Base-by-base conservation (phyloP, 2,329 filamentous ascomycete species). In the Orbilia javanica region DNA sequence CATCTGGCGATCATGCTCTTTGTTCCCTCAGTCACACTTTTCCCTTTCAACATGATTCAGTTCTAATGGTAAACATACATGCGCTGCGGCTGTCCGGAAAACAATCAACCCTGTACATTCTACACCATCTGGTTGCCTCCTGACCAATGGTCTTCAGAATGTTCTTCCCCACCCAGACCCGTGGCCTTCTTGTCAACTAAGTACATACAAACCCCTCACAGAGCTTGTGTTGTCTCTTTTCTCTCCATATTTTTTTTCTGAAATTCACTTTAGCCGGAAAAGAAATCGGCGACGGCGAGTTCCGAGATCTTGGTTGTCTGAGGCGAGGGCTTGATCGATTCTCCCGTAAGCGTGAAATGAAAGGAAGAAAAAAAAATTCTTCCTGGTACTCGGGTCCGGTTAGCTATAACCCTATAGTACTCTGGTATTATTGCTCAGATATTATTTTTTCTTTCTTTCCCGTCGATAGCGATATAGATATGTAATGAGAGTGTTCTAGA, bases 341-440 rank as follows among this genome's bases (percentile, higher is more conserved):
- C 27, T 66, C 69, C 69, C 69, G 60, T 66, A 31, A 60, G 67
- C 34, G 34, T 36, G 34, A 75, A 68, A 18, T 5, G 39, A 44
- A 44, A 10, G 31, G 31, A 34, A 34, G 10, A 34, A 20, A 44
- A 44, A 44, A 44, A 20, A 18, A n/a, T 48, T 69, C 64, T 70
- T 62, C 66, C 73, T 57, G 60, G 73, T 77, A 66, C 65, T 62
- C 60, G 63, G 73, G 52, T 57, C 57, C 50, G 72, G 31, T 77
- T 34, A n/a, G 4, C 66, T 65, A 62, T 46, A 46, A 10, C 42
- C 63, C 73, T 69, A 70, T 71, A 75, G 25, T 34, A 69, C 52
- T 31, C 20, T 8, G 7, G 55, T 65, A 46, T 60, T 70, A 76
- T 71, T 57, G n/a, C 42, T 18, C 2, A 44, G 3, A 44, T 44